A percentile compares a stretch with the other conserved stretches of the same genome.
phyloP scores from a whole-genome alignment of 2,329 filamentous ascomycete genomes.

The Claviceps africana region DNA sequence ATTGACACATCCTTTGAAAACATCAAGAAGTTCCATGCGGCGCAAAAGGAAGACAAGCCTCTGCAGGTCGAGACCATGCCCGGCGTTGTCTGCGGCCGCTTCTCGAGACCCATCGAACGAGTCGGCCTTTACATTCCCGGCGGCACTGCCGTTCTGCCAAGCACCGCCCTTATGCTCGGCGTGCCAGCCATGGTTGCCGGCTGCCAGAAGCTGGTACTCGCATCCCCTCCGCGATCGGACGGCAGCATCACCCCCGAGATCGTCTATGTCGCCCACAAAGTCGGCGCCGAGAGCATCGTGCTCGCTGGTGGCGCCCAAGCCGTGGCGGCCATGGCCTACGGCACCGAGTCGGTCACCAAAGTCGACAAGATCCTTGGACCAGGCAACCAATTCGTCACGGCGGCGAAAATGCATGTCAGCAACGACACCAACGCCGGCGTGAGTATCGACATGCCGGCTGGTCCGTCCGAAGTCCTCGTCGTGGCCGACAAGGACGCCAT shows the following conservation, averaged over 20 bases:
- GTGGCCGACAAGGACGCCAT: conserved; percentile 79
- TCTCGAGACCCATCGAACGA: conserved; percentile 80
- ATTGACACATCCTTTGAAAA: conserved; percentile 92
- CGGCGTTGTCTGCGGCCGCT: conserved; percentile 85
- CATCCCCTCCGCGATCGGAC: conserved; percentile 78
- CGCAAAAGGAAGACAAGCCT: conserved; percentile 72
- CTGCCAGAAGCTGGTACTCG: conserved; percentile 87
- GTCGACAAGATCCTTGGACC: conserved; percentile 98
- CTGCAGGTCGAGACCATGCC: conserved; percentile 94
- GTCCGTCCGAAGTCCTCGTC: conserved; percentile 92
- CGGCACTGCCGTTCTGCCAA: conserved; percentile 91
- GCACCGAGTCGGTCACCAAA: conserved; percentile 85
- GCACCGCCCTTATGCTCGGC: conserved; percentile 93
- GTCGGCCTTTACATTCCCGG: conserved; percentile 96
- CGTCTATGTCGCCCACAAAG: conserved; percentile 92
- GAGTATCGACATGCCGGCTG: conserved; percentile 96
- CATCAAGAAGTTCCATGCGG: conserved; percentile 84
- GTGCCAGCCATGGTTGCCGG: conserved; percentile 96
- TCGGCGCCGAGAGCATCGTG: conserved; percentile 90
- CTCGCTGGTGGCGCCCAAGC: conserved; percentile 92
- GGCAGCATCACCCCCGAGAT: conserved; percentile 92
- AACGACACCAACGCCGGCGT: conserved; percentile 95
- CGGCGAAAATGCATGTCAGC: conserved; percentile 94
- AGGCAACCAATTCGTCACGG: conserved; percentile 96
- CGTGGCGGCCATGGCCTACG: conserved; percentile 92